Conservation (phyloP, 768 basidiomycete genomes). For the Rhizopogon vinicolor region DNA sequence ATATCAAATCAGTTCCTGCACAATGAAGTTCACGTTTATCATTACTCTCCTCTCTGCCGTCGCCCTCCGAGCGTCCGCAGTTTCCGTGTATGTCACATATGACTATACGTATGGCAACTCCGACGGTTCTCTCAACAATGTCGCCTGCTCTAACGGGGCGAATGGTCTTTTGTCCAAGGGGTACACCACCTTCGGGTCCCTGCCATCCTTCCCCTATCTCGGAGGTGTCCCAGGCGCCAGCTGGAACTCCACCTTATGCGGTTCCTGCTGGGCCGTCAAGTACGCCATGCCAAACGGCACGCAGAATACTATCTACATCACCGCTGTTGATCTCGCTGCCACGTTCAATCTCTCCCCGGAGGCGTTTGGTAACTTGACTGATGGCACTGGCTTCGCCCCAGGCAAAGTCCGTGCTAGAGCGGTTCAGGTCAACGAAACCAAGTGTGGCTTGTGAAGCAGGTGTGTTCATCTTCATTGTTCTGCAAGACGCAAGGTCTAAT, state of each 20-base stretch:
- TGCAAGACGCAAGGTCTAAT: neutral
- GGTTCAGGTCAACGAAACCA: neutral
- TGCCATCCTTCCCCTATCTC: conserved; percentile 7
- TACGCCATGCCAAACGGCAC: neutral
- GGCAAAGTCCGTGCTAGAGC: conserved; percentile 3
- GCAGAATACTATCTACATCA: neutral
- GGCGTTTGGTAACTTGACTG: neutral
- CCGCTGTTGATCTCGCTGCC: conserved; percentile 2
- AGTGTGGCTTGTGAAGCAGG: conserved; percentile 3
- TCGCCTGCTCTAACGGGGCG: conserved; percentile 16
- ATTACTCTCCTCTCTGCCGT: neutral
- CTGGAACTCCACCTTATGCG: conserved; percentile 7
- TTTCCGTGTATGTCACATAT: neutral
- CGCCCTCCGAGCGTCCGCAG: neutral
- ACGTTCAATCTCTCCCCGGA: conserved; percentile 1
- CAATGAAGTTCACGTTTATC: neutral
- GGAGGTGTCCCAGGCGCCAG: conserved; percentile 1
- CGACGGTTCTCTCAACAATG: neutral
- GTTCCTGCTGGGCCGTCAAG: conserved; percentile 4
- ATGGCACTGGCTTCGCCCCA: neutral
- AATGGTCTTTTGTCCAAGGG: conserved; percentile 16
- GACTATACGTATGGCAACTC: conserved; percentile 1
- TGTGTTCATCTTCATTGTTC: neutral
- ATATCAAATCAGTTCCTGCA: neutral
- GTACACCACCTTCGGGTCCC: conserved; percentile 9